Evolutionary conservation across 306 rosid species (phyloP).

Genomic region (Hippophae gyantsensis): DNA sequence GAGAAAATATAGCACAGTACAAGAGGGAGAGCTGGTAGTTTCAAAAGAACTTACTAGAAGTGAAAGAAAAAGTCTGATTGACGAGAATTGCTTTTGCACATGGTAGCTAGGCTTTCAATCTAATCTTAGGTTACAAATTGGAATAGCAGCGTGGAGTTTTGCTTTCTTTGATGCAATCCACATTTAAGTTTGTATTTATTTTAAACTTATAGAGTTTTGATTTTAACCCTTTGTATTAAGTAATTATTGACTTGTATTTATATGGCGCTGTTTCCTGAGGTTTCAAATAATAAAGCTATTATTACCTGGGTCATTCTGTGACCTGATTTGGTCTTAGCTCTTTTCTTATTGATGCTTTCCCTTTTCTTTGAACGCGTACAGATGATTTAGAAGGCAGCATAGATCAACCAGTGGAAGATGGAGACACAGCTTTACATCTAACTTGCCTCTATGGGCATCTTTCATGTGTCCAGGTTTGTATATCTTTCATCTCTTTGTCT

Average conservation of each 20-base stretch:
- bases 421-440: constrained; percentile 83
- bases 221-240: not conserved
- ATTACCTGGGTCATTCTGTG: not conserved
- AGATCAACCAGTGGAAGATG: constrained; percentile 89
- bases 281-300: not conserved
- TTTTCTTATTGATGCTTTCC: not conserved
- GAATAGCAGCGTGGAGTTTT: too few relatives aligned
- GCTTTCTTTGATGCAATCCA: too few relatives aligned
- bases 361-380: constrained; percentile 19
- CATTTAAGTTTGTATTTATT: too few relatives aligned
- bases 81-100: too few relatives aligned
- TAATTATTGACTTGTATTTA: not conserved
- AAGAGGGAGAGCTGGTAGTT: too few relatives aligned
- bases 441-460: constrained; percentile 80
- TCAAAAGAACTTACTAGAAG: too few relatives aligned
- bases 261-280: not conserved
- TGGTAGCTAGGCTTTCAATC: too few relatives aligned
- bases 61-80: too few relatives aligned
- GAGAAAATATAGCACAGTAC: too few relatives aligned
- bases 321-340: not conserved
- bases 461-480: constrained; percentile 55
- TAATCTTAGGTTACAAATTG: too few relatives aligned
- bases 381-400: constrained; percentile 71
- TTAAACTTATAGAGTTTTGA: not conserved
- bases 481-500: not conserved